Evolutionary conservation across 1,284 basidiomycete species (phyloP).

Genomic region (Austroboletus olivaceoglutinosus): DNA sequence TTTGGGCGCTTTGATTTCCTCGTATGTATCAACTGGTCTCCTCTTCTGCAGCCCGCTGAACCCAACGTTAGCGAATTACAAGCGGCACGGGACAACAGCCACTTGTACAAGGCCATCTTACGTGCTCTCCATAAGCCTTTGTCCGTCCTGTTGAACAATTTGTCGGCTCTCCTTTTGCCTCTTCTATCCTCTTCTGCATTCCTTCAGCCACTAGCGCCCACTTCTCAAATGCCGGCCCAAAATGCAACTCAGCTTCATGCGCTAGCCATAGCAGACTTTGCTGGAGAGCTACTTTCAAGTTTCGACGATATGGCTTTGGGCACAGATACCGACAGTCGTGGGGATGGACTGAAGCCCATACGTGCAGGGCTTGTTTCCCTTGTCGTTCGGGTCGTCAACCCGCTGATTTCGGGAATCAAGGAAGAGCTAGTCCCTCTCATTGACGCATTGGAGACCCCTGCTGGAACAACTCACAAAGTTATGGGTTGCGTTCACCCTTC

Average conservation of each 20-base stretch:
- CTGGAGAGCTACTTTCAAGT: constrained; percentile 65
- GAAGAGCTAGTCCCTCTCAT: constrained; percentile 58
- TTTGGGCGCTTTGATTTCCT: constrained; percentile 63
- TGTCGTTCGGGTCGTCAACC: constrained; percentile 61
- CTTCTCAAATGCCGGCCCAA: constrained; percentile 47
- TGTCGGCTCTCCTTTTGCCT: constrained; percentile 64
- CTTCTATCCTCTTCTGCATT: constrained; percentile 65
- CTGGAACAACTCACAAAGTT: constrained; percentile 35
- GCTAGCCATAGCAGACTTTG: constrained; percentile 61
- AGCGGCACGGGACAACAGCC: constrained; percentile 57
- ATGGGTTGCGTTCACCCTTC: constrained; percentile 56
- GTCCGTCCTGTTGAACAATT: constrained; percentile 66
- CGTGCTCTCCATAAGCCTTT: constrained; percentile 72
- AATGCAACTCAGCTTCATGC: constrained; percentile 73
- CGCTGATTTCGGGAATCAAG: constrained; percentile 60
- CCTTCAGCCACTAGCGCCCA: constrained; percentile 49
- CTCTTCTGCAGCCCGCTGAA: constrained; percentile 8
- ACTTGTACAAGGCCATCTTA: constrained; percentile 66
- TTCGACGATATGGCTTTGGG: constrained; percentile 66
- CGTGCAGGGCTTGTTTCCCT: constrained; percentile 67
- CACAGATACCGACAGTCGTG: constrained; percentile 55
- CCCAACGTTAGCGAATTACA: constrained; percentile 58
- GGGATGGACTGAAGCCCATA: constrained; percentile 62
- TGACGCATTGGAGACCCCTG: constrained; percentile 55
- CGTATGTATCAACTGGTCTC: constrained; percentile 44